A percentile compares a stretch with the other conserved stretches of the same genome.
These are phyloP conservation scores for Capronia coronata DNA, from an alignment of 2,329 filamentous ascomycete genomes.

Conservation along the genomic window DNA sequence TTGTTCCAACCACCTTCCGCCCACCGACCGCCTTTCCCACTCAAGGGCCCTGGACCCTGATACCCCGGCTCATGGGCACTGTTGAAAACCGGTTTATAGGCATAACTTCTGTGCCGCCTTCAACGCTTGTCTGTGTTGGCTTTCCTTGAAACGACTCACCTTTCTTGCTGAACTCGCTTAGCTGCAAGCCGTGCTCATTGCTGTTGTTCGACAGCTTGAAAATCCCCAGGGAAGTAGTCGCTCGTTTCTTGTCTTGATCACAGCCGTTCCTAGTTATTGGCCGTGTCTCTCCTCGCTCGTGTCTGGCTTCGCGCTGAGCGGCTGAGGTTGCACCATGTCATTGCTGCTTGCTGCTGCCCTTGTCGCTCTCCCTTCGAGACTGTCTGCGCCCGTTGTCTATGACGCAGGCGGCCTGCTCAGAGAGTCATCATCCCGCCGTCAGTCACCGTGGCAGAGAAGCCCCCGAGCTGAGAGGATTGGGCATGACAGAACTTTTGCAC, in stretches of 20 bases:
- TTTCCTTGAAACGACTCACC: neutral
- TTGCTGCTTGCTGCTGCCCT: constrained; percentile 2
- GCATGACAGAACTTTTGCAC: neutral
- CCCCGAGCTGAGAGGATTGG: constrained; percentile 6
- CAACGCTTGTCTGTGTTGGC: constrained; percentile 14
- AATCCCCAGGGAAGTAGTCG: neutral
- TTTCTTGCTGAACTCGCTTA: constrained; percentile 4
- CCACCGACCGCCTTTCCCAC: neutral
- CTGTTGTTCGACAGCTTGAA: neutral
- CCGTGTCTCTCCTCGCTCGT: constrained; percentile 2
- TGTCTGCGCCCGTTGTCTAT: neutral
- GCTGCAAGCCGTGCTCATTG: constrained; percentile 9
- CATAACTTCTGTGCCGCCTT: constrained; percentile 4
- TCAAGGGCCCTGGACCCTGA: too few species aligned
- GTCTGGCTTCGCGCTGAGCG: constrained; percentile 1
- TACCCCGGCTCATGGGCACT: neutral
- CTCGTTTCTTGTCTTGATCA: constrained; percentile 4
- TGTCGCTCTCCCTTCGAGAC: neutral
- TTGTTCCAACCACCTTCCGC: neutral
- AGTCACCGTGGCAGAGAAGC: constrained; percentile 6
- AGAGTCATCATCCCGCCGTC: neutral
- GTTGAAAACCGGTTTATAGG: constrained; percentile 20
- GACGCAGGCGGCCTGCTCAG: constrained; percentile 5
- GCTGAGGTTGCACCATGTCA: constrained; percentile 2
- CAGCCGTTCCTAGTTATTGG: constrained; percentile 9